A percentile compares a stretch with the other conserved stretches of the same genome.
phyloP scores from a whole-genome alignment of 2,329 filamentous ascomycete genomes.

The Microdochium bolleyi region DNA sequence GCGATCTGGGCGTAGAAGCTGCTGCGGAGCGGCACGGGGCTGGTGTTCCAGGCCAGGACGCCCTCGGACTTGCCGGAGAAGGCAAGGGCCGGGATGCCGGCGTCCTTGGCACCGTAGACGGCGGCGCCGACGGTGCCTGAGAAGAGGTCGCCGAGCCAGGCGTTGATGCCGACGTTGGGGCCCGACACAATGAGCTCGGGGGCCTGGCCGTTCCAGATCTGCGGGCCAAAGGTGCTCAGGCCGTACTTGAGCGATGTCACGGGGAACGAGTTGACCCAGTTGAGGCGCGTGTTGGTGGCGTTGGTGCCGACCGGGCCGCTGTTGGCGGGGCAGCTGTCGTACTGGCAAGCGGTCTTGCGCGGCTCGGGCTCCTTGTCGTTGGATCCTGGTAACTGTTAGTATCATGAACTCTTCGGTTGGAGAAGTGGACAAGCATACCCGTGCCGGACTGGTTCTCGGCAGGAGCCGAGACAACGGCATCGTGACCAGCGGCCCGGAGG shows the following conservation, averaged over 20 bases:
- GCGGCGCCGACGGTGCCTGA: background rate
- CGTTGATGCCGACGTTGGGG: conserved; percentile 1
- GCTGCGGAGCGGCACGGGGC: conserved; percentile 43
- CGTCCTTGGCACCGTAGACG: conserved; percentile 2
- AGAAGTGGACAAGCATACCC: conserved; percentile 27
- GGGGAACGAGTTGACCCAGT: conserved; percentile 44
- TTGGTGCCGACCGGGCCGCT: conserved; percentile 51
- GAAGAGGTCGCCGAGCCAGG: background rate
- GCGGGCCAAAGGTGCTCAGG: background rate
- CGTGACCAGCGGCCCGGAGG: conserved; percentile 46
- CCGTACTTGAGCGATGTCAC: background rate
- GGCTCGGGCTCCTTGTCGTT: conserved; percentile 35
- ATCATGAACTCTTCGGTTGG: background rate
- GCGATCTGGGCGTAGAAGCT: conserved; percentile 58
- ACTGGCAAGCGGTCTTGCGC: conserved; percentile 47
- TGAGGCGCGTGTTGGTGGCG: conserved; percentile 45
- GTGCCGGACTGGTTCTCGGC: conserved; percentile 59
- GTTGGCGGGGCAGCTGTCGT: conserved; percentile 49
- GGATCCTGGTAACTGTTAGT: conserved; percentile 34
- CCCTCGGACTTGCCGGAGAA: background rate
- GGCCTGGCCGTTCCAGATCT: conserved; percentile 35
- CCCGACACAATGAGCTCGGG: conserved; percentile 9
- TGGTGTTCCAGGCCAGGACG: conserved; percentile 1
- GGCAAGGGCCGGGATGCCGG: conserved; percentile 1
- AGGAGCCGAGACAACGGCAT: conserved; percentile 57